Evolutionary conservation across 129 eudicot species (phyloP).

Genomic region (Logfia minima): DNA sequence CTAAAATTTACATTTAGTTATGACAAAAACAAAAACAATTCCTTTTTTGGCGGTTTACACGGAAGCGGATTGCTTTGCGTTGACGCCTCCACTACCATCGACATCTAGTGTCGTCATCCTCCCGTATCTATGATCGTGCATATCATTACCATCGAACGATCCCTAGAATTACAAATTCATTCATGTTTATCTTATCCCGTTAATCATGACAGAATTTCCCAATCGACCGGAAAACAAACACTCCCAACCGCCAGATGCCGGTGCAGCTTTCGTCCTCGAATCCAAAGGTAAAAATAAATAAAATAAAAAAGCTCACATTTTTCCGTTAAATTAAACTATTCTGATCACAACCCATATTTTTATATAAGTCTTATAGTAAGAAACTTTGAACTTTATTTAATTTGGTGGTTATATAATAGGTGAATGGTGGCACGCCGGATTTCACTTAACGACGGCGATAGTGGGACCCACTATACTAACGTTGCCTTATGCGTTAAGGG

Average conservation of each 20-base stretch:
- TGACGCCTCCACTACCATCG: not conserved
- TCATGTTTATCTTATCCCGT: not conserved
- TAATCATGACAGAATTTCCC: slow-evolving; percentile 48
- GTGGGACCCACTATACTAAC: slow-evolving; percentile 89
- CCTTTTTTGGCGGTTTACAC: too few species aligned
- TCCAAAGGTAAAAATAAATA: slow-evolving; percentile 55
- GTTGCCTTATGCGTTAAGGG: slow-evolving; percentile 74
- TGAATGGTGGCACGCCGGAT: slow-evolving; percentile 95
- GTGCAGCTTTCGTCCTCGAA: slow-evolving; percentile 83
- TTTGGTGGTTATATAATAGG: slow-evolving; percentile 40
- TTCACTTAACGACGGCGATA: slow-evolving; percentile 82
- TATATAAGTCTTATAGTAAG: too few species aligned
- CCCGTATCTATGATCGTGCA: not conserved
- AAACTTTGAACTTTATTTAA: not conserved
- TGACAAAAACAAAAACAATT: too few species aligned
- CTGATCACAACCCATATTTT: not conserved
- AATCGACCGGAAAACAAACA: slow-evolving; percentile 25
- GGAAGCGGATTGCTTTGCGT: not conserved
- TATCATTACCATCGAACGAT: not conserved
- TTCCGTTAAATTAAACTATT: too few species aligned
- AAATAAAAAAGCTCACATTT: too few species aligned
- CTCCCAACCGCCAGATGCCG: slow-evolving; percentile 58
- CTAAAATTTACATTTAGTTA: too few species aligned
- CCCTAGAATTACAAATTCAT: not conserved
- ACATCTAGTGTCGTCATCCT: not conserved